A percentile compares a stretch with the other conserved stretches of the same genome.
Conservation (phyloP, 768 basidiomycete species). For the Pleurotus tuoliensis region DNA sequence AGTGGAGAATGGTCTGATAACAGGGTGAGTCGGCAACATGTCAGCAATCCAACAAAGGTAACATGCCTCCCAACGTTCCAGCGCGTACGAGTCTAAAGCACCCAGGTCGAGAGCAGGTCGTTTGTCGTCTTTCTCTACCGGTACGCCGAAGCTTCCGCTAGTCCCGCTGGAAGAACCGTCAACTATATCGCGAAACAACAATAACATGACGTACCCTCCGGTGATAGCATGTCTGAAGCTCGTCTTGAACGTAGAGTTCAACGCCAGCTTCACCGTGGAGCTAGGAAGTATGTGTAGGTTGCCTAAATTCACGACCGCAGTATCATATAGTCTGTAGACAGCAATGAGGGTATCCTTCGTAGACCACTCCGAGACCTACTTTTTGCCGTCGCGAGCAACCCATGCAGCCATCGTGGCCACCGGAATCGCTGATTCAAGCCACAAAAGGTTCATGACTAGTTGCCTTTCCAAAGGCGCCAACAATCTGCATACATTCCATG, state of each 20-base stretch:
- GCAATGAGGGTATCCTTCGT: neutral
- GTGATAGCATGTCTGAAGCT: constrained; percentile 82
- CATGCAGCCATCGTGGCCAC: constrained; percentile 69
- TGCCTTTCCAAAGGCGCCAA: constrained; percentile 79
- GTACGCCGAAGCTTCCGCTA: constrained; percentile 81
- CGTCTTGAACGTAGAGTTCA: constrained; percentile 75
- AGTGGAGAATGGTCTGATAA: constrained; percentile 87
- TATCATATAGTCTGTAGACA: constrained; percentile 60
- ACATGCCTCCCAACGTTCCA: constrained; percentile 87
- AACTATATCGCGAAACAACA: neutral
- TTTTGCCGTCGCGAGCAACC: constrained; percentile 71
- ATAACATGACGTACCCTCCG: constrained; percentile 60
- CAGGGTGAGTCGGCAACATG: neutral
- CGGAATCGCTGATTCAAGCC: constrained; percentile 76
- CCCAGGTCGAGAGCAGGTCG: constrained; percentile 50
- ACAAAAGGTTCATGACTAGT: constrained; percentile 81
- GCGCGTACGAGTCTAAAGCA: constrained; percentile 73
- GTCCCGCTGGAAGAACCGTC: constrained; percentile 48
- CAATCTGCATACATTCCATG: constrained; percentile 42
- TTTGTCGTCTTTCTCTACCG: constrained; percentile 63
- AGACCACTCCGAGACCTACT: constrained; percentile 37
- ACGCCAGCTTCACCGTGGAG: constrained; percentile 53
- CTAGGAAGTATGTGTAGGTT: constrained; percentile 68
- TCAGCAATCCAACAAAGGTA: too few species aligned
- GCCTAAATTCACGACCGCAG: constrained; percentile 58